Evolutionary conservation across 352 stramenopile species (phyloP), one percentile per base, ranked within the genome.

Genomic region (Phytophthora melonis): DNA sequence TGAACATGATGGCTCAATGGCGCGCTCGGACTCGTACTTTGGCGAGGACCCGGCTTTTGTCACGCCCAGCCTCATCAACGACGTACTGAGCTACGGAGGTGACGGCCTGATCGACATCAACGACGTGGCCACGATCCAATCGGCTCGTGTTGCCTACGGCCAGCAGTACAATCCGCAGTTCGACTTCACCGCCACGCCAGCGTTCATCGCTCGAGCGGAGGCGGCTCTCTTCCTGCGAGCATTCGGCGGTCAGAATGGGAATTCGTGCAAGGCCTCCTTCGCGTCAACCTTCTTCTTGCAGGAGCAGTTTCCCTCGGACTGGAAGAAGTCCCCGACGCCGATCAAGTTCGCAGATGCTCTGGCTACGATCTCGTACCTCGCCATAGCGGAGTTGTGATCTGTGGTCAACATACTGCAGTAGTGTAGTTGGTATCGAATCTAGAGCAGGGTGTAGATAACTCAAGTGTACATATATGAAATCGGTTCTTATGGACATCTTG

Each of bases 201-300:
- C 57, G 2, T 63, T 63, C 57, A 63, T 63, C 23, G 57, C 57
- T 39, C 34, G 57, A 1, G 57, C 57, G 5, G 57, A 63, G 21
- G 50, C 57, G 19, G 36, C 34, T 54, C 57, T 63, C 10, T 63
- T 63, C 13, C 7, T 63, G 11, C 57, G 57, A 23, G 57, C 34
- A 13, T 63, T 63, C 19, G 39, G 57, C 23, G 39, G 57, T 9
- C 45, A 43, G n/a, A 34, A 47, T 23, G 18, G 56, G 27, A 65
- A 62, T 49, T 66, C 47, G 16, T 66, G 56, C 57, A 58, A 64
- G 19, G 53, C 34, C 0, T 39, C 14, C 0, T 72, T 62, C 45
- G 30, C 65, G 43, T 43, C 65, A 49, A 66, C 65, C 30, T 72
- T 72, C 65, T 49, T 72, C 56, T 2, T 72, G n/a, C 43, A 34